A percentile compares a stretch with the other conserved stretches of the same genome.
phyloP scores from a whole-genome alignment of 345 rosid species.

The Anastatica hierochuntica region DNA sequence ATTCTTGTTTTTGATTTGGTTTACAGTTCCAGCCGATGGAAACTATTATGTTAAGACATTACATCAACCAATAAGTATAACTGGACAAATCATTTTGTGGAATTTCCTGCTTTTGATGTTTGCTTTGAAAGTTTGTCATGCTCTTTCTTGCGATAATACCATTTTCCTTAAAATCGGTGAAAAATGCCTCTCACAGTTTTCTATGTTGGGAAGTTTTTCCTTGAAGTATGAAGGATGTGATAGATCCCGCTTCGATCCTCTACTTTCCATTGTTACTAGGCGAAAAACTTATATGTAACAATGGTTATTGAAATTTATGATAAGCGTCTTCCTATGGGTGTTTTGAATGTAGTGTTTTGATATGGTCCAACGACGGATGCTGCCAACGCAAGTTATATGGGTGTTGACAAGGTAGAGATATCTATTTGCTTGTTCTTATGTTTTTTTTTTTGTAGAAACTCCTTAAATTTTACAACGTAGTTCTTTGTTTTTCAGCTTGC shows the following conservation, averaged over 20 bases:
- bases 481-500: slow-evolving; percentile 47
- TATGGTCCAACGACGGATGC: slow-evolving; percentile 83
- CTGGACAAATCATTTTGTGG: slow-evolving; percentile 61
- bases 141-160: slow-evolving; percentile 53
- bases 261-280: neutral
- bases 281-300: neutral
- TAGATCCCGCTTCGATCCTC: neutral
- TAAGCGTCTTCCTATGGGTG: slow-evolving; percentile 97
- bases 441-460: neutral
- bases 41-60: slow-evolving; percentile 47
- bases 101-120: slow-evolving; percentile 57
- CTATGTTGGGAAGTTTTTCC: slow-evolving; percentile 43
- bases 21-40: slow-evolving; percentile 49
- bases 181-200: slow-evolving; percentile 52
- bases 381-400: slow-evolving; percentile 77
- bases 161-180: slow-evolving; percentile 55
- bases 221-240: slow-evolving; percentile 13
- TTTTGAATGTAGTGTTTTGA: slow-evolving; percentile 75
- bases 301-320: slow-evolving; percentile 2
- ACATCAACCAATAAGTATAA: slow-evolving; percentile 59
- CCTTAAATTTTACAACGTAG: neutral
- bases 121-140: slow-evolving; percentile 61
- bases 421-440: neutral
- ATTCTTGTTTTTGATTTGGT: slow-evolving; percentile 2
- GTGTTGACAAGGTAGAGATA: slow-evolving; percentile 74